Conservation (phyloP, 2,329 filamentous ascomycete species). For the Penicillium sp. region DNA sequence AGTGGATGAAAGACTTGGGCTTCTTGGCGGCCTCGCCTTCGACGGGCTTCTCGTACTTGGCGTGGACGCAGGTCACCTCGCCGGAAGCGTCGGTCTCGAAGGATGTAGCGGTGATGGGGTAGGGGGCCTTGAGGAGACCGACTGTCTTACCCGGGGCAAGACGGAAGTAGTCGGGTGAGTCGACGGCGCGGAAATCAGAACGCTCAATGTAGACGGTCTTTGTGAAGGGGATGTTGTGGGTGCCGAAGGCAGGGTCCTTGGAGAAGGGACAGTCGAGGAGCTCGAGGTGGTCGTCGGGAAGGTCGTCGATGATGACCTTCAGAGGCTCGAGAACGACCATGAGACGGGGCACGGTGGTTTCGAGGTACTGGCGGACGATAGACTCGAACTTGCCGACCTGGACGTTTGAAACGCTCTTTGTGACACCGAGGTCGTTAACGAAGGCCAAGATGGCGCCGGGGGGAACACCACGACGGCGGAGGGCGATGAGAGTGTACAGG, state of each 20-base stretch:
- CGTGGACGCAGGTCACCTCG: conserved; percentile 66
- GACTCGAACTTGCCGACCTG: conserved; percentile 82
- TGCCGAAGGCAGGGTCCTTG: conserved; percentile 64
- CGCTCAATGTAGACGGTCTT: conserved; percentile 83
- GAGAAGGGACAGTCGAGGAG: conserved; percentile 74
- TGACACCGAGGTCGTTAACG: conserved; percentile 87
- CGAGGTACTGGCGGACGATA: conserved; percentile 80
- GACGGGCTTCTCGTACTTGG: conserved; percentile 65
- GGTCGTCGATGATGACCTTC: conserved; percentile 77
- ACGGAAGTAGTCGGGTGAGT: conserved; percentile 74
- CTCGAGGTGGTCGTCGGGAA: conserved; percentile 65
- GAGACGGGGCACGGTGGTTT: conserved; percentile 81
- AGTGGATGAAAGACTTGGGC: conserved; percentile 82
- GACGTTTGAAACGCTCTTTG: conserved; percentile 76
- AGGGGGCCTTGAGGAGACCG: conserved; percentile 70
- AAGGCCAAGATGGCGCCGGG: conserved; percentile 87
- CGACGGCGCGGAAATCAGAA: conserved; percentile 72
- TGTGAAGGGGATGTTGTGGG: conserved; percentile 65
- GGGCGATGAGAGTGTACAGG: conserved; percentile 81
- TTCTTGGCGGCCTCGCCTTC: conserved; percentile 63
- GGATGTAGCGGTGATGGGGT: conserved; percentile 67
- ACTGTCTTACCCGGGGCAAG: conserved; percentile 74
- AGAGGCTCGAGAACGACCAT: conserved; percentile 89
- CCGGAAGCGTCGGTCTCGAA: conserved; percentile 69
- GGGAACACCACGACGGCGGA: conserved; percentile 81